Conservation (phyloP, 2,329 filamentous ascomycete species). For the Graphilbum ipis-grandicollis region DNA sequence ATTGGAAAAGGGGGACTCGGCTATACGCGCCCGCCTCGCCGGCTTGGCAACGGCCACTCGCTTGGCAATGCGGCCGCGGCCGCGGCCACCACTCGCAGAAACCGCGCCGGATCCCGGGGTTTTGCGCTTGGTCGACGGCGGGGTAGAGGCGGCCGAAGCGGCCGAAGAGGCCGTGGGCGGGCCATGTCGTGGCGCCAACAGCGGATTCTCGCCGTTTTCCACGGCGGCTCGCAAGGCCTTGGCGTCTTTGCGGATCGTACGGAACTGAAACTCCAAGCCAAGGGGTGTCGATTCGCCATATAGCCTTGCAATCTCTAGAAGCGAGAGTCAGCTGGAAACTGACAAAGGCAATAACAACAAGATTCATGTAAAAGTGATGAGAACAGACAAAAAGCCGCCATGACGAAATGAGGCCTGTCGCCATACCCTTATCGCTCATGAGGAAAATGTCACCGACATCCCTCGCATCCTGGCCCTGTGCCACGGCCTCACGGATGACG, state of each 20-base stretch:
- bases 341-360: too few relatives aligned
- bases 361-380: too few relatives aligned
- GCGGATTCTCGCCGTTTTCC: slow-evolving; percentile 27
- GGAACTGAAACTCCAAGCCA: slow-evolving; percentile 45
- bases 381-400: too few relatives aligned
- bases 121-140: too few relatives aligned
- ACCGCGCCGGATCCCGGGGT: too few relatives aligned
- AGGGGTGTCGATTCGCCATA: slow-evolving; percentile 40
- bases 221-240: slow-evolving; percentile 27
- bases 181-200: slow-evolving; percentile 9
- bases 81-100: too few relatives aligned
- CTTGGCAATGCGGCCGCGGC: too few relatives aligned
- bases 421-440: slow-evolving; percentile 24
- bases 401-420: neutral
- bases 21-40: too few relatives aligned
- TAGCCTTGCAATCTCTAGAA: slow-evolving; percentile 40
- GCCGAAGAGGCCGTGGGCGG: too few relatives aligned
- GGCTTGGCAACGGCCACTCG: too few relatives aligned
- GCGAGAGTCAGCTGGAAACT: too few relatives aligned
- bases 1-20: slow-evolving; percentile 4
- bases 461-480: slow-evolving; percentile 22
- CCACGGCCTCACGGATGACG: slow-evolving; percentile 19
- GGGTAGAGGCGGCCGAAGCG: too few relatives aligned
- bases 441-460: slow-evolving; percentile 22
- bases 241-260: slow-evolving; percentile 34